Evolutionary conservation across 2,329 filamentous ascomycete species (phyloP), one percentile per base, ranked within the genome.

Genomic region (Rhynchosporium secalis): DNA sequence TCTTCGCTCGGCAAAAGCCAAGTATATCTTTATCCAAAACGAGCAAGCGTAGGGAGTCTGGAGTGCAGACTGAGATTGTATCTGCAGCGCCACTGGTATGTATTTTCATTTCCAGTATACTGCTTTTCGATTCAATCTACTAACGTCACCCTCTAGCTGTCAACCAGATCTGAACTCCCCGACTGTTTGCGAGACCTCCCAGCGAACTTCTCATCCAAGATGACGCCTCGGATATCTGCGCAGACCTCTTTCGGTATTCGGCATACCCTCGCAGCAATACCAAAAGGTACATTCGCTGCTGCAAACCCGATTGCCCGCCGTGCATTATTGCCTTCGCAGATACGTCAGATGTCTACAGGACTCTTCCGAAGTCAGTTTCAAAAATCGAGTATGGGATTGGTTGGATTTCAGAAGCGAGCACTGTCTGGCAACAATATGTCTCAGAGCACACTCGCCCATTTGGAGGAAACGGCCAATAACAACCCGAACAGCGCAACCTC

Each of bases 391-490:
- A 28, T 51, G 31, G 61, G 63, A 6, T 62, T 62, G 65, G 58
- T 10, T 4, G 33, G 56, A 4, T 49, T 51, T 7, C 72, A 73
- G 48, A 62, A 63, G 49, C 65, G 72, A 52, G 68, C 68, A 2
- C 41, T 73, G 4, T 73, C 72, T 59, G 68, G 70, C 26, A 65
- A 62, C 29, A 66, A 51, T 45, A 64, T 66, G 9, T 70, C 85
- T 51, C 80, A 83, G 64, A 86, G 82, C 66, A 80, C 94, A 61
- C 84, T 99, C 40, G 92, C 92, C 40, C 90, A 91, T 68, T 84
- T 93, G 69, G 95, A 99, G 78, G 89, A 93, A 75, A 89, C 90
- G 29, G 96, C 95, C 43, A 99, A 98, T 77, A 90, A 92, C 76
- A 96, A 96, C 71, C 92, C 95, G 1, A 84, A 81, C 63, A 98